Evolutionary conservation across 768 basidiomycete species (phyloP), one percentile per base, ranked within the genome.

Genomic region (Boletus pseudopeckii): DNA sequence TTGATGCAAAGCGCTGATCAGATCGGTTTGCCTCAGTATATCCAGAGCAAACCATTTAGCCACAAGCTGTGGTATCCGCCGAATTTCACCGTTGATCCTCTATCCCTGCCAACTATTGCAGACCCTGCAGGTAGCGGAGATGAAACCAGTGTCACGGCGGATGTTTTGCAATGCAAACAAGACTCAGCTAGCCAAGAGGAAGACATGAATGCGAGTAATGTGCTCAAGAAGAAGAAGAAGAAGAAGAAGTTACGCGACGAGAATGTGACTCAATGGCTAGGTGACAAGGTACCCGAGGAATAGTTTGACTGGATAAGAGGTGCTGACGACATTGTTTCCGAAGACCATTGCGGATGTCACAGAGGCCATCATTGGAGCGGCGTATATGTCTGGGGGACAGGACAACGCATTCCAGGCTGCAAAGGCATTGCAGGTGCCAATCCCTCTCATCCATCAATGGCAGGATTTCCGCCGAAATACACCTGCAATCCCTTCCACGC

Each of bases 281-380:
- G 87, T 42, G 88, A 92, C 72, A 92, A 92, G 83, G 90, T 88
- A 57, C 36, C 26, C 36, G 40, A 32, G 36, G 40, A 26, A 34
- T 15, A 34, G 47, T 38, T 45, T 53, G 45, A 40, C 50, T 7
- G 45, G 32, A 43, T 46, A 40, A 48, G 24, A 42, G 26, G 26
- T 20, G n/a, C 45, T 65, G 49, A 69, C 45, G 46, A 38, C 36
- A 22, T 55, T 48, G 17, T 60, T 52, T 17, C 37, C 62, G 24
- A 32, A 92, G 91, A 82, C 84, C 20, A 76, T 92, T 28, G 91
- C 92, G 45, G 92, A 94, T 70, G 88, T 92, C 40, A 80, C 82
- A 9, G 92, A 94, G 70, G 89, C 92, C 4, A 82, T 93, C 54
- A 83, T 92, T 26, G 92, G 86, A 33, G 91, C 90, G 17, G 89